A percentile compares a stretch with the other conserved stretches of the same genome.
These are phyloP conservation scores for Diaporthe citrichinensis DNA, from an alignment of 2,329 filamentous ascomycete species.

Conservation along the genomic window DNA sequence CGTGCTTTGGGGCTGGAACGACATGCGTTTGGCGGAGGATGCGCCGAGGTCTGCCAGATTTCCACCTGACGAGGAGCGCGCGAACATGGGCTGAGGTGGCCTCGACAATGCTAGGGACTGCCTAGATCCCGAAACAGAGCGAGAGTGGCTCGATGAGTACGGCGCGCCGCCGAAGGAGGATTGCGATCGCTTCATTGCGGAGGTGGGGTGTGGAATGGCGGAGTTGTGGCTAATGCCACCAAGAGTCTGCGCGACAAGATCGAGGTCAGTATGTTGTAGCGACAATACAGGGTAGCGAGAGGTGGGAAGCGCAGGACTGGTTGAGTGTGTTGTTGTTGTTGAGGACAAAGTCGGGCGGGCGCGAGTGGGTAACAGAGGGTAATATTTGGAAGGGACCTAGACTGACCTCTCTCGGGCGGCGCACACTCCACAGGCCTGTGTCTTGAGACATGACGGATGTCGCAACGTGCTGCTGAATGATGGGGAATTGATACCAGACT, in stretches of 20 bases:
- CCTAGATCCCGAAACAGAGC: constrained; percentile 85
- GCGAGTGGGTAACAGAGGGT: constrained; percentile 37
- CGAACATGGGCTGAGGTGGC: constrained; percentile 89
- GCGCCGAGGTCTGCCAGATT: constrained; percentile 85
- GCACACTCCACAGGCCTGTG: constrained; percentile 89
- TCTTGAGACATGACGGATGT: constrained; percentile 83
- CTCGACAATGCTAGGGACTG: constrained; percentile 88
- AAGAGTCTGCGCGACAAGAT: constrained; percentile 74
- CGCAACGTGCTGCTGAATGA: constrained; percentile 21
- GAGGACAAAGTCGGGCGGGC: constrained; percentile 36
- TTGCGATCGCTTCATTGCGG: constrained; percentile 93
- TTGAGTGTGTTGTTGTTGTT: constrained; percentile 12
- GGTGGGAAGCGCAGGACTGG: constrained; percentile 9
- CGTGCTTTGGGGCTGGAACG: constrained; percentile 75
- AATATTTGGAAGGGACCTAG: constrained; percentile 41
- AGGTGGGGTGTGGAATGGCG: constrained; percentile 89
- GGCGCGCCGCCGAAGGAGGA: constrained; percentile 77
- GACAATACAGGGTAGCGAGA: neutral
- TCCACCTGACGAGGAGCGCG: constrained; percentile 84
- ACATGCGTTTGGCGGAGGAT: constrained; percentile 87
- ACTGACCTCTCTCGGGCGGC: constrained; percentile 89
- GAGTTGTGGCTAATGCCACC: constrained; percentile 87
- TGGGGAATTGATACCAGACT: neutral
- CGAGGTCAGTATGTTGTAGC: constrained; percentile 35
- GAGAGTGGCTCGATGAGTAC: constrained; percentile 79